Evolutionary conservation across 441 rosid species (phyloP), one percentile per base, ranked within the genome.

Genomic region (Erodium texanum): DNA sequence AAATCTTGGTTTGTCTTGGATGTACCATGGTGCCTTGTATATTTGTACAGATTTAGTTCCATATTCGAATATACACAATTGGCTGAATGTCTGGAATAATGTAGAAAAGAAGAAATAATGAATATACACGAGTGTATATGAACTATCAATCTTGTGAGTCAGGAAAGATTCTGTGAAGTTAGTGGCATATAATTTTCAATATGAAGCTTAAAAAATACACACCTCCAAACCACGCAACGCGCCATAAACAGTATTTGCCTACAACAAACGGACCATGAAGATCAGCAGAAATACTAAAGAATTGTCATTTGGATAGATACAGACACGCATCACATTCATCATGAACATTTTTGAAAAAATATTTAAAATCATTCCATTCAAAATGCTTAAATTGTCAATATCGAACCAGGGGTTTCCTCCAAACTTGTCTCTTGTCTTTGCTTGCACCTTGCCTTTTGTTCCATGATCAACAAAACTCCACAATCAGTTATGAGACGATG

Each of bases 191-290:
- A 18, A 54, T 54, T 23, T 68, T 54, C 56, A 19, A 3, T 7
- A 48, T 38, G 66, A 6, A 61, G 76, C 18, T 66, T 5, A 32
- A 50, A 38, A 1, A 68, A 67, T 45, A 75, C 81, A 29, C 70
- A 93, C 99, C 97, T 93, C 99, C 78, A 93, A 78, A 43, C 96
- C 97, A 54, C 96, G 81, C 76, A 91, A 73, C 4, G 97, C 96
- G 70, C 97, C 96, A 80, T 79, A 89, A 3, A 89, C 79, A 59
- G 97, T 91, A 73, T 85, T 91, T 65, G 93, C 96, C 99, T 88
- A 87, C 84, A 79, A 70, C 66, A 74, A 68, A 76, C 41, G 48
- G 66, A 48, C 45, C 67, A 58, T 15, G 27, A 48, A 52, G 23
- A 59, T 64, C 63, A 62, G 19, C n/a, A 18, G 24, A 3, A 12